Conservation (phyloP, 129 eudicot species). For the Chrysanthemum makinoi region DNA sequence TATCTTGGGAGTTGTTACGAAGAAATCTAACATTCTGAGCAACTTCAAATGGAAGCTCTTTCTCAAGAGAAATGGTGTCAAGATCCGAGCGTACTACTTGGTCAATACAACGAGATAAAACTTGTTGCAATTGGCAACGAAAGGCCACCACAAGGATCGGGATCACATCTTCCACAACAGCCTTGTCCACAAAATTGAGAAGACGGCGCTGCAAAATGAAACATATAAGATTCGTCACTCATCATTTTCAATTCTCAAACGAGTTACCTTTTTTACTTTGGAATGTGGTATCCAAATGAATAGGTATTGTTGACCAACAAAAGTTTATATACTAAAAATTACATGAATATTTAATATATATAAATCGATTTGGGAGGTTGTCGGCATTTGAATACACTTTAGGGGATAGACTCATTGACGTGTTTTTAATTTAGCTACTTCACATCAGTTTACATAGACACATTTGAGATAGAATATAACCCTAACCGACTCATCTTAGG, state of each 20-base stretch:
- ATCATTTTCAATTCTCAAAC: not conserved
- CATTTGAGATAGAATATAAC: not conserved
- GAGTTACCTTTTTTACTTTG: not conserved
- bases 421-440: no score
- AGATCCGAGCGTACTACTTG: slow-evolving; percentile 64
- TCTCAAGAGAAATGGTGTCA: slow-evolving; percentile 54
- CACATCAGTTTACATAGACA: not conserved
- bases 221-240: slow-evolving; percentile 2
- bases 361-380: no score
- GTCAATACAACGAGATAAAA: slow-evolving; percentile 47
- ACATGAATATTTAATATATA: no score
- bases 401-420: no score
- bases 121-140: slow-evolving; percentile 43
- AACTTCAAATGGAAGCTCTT: slow-evolving; percentile 61
- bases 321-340: no score
- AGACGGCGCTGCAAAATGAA: slow-evolving; percentile 61
- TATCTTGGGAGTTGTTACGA: slow-evolving; percentile 33
- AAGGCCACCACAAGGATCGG: slow-evolving; percentile 62
- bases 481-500: not conserved
- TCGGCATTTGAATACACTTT: no score
- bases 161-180: slow-evolving; percentile 65
- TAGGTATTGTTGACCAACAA: no score
- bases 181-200: slow-evolving; percentile 60
- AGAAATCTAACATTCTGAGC: slow-evolving; percentile 34
- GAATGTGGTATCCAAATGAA: not conserved